Base-by-base conservation (phyloP, 129 eudicot genomes). In the Logfia minima region DNA sequence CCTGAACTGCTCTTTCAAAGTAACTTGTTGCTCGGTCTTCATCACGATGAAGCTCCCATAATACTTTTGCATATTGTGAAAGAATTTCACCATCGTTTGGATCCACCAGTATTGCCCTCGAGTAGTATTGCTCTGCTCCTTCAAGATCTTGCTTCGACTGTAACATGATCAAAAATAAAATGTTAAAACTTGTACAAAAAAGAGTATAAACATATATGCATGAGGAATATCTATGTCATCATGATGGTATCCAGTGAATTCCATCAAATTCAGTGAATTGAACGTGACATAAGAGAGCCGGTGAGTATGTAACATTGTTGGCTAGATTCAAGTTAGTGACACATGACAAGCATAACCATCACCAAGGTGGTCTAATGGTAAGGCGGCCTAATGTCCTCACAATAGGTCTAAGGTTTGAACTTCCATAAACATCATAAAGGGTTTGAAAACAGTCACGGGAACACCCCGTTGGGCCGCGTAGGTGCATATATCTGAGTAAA, bases 1-100 rank as follows among this genome's bases (percentile, higher is more conserved):
- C 94, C 21, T 85, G 90, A 51, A 90, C 83, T 66, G 98, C 98
- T 90, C 92, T 72, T 75, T 93, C 86, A 59, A 88, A 93, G 83
- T 90, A 92, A 74, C 73, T 81, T 13, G 82, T 70, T 24, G 98
- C 93, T 78, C 90, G 72, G 5, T 87, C 90, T 82, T 72, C 73
- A 60, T 92, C 97, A 18, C 7, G 86, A 56, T 92, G 89, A 68
- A 89, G 89, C 76, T 90, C 90, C 92, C 92, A 87, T 5, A 84
- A 55, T 63, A 91, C 19, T 31, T 85, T 83, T 32, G 88, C 97
- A 75, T 91, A 91, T 32, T 88, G 87, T 17, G 93, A 79, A n/a
- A 91, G 88, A 16, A 86, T 62, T 51, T 88, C 93, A 6, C 90
- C 93, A n/a, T 91, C 97, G 0, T 69, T 71, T 10, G 96, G 92